These are phyloP conservation scores for Casuarina cunninghamiana DNA, from an alignment of 306 rosid genomes.

Conservation along the genomic window DNA sequence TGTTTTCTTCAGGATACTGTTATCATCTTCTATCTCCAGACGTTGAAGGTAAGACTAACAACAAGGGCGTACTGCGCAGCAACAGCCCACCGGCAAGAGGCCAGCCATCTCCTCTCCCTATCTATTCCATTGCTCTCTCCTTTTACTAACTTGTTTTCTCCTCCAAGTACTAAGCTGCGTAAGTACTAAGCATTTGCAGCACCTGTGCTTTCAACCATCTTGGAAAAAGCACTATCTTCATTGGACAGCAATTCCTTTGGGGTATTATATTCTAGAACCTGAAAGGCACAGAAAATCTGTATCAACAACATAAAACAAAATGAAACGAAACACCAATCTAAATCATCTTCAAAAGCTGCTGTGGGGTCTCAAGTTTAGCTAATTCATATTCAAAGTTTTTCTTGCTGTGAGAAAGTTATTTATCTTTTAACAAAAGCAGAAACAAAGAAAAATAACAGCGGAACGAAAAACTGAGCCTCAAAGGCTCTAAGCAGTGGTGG, in stretches of 20 bases:
- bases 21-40: constrained; percentile 29
- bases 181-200: constrained; percentile 78
- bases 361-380: constrained; percentile 1
- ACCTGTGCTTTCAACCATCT: constrained; percentile 92
- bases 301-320: neutral
- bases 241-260: constrained; percentile 59
- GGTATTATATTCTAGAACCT: constrained; percentile 71
- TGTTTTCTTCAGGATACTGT: constrained; percentile 49
- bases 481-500: constrained; percentile 6
- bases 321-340: neutral
- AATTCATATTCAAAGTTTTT: constrained; percentile 14
- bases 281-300: constrained; percentile 1
- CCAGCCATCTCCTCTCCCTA: constrained; percentile 36
- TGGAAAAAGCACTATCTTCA: constrained; percentile 64
- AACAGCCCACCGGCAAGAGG: constrained; percentile 56
- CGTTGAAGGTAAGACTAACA: constrained; percentile 70
- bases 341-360: constrained; percentile 8
- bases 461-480: neutral
- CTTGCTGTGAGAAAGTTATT: neutral
- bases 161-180: constrained; percentile 49
- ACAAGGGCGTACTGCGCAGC: constrained; percentile 72
- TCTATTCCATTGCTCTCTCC: constrained; percentile 26
- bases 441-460: neutral
- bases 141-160: constrained; percentile 11
- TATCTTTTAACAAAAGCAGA: neutral